Conservation (phyloP, 371 early-diverging fungal species). For the Dipsacomyces acuminosporus region DNA sequence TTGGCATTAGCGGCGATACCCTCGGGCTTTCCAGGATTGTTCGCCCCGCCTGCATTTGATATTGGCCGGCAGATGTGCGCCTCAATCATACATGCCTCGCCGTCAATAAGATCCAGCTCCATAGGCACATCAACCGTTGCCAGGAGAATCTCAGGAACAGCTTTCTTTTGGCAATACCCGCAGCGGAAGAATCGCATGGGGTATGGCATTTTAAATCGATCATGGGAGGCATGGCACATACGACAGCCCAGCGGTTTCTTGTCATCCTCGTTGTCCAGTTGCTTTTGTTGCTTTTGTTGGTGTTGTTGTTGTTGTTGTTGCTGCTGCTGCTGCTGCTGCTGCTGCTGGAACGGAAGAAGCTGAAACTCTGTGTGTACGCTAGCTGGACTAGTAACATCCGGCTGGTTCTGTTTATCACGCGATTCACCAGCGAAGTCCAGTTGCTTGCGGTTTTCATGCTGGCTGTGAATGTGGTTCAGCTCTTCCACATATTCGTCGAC, state of each 20-base stretch:
- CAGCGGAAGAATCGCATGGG: conserved; percentile 63
- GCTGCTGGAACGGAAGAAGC: too few relatives aligned
- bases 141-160: conserved; percentile 67
- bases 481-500: too few relatives aligned
- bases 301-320: neutral
- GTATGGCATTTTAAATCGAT: conserved; percentile 57
- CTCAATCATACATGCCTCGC: conserved; percentile 51
- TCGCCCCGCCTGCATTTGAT: neutral
- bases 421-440: too few relatives aligned
- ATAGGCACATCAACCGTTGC: conserved; percentile 65
- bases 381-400: too few relatives aligned
- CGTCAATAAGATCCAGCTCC: conserved; percentile 54
- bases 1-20: neutral
- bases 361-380: too few relatives aligned
- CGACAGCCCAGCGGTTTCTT: conserved; percentile 50
- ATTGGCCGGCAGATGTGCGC: conserved; percentile 57
- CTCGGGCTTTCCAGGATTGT: neutral
- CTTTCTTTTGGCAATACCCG: conserved; percentile 56
- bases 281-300: neutral
- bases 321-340: conserved; percentile 3
- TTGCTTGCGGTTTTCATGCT: too few relatives aligned
- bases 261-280: too few relatives aligned
- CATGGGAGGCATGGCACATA: conserved; percentile 62
- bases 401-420: too few relatives aligned
- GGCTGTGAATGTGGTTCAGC: neutral